A percentile compares a stretch with the other conserved stretches of the same genome.
These are phyloP conservation scores for Solanum paucissectum DNA, from an alignment of 257 asterid species.

Conservation along the genomic window DNA sequence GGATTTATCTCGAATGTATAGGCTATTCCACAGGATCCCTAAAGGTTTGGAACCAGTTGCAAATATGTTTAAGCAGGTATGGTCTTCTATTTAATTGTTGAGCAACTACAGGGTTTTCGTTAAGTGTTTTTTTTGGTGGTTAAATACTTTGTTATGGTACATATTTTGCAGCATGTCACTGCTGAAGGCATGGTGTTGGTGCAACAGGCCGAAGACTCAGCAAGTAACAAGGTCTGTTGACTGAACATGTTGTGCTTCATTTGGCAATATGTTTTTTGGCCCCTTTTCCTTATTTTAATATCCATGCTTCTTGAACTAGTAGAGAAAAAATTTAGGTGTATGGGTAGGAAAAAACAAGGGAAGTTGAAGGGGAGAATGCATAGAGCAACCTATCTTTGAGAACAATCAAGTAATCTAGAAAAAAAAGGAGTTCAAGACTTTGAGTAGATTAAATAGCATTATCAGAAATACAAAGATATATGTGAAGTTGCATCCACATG, in stretches of 20 bases:
- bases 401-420: not conserved
- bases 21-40: conserved; percentile 29
- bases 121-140: not conserved
- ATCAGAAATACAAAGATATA: not conserved
- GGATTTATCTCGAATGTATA: conserved; percentile 52
- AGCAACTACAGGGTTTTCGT: not conserved
- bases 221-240: conserved; percentile 26
- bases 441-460: not conserved
- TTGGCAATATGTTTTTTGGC: not conserved
- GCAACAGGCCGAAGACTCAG: conserved; percentile 46
- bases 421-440: not conserved
- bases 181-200: conserved; percentile 43
- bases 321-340: not conserved
- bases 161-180: conserved; percentile 31
- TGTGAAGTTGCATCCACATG: not conserved
- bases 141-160: not conserved
- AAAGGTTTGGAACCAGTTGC: conserved; percentile 34
- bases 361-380: not conserved
- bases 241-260: not conserved
- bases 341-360: not conserved
- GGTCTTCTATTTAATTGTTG: not conserved
- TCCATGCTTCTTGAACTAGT: not conserved
- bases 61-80: conserved; percentile 37
- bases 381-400: not conserved
- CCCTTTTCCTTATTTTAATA: not conserved